Base-by-base conservation (phyloP, 441 rosid genomes). In the Isatis lusitanica region DNA sequence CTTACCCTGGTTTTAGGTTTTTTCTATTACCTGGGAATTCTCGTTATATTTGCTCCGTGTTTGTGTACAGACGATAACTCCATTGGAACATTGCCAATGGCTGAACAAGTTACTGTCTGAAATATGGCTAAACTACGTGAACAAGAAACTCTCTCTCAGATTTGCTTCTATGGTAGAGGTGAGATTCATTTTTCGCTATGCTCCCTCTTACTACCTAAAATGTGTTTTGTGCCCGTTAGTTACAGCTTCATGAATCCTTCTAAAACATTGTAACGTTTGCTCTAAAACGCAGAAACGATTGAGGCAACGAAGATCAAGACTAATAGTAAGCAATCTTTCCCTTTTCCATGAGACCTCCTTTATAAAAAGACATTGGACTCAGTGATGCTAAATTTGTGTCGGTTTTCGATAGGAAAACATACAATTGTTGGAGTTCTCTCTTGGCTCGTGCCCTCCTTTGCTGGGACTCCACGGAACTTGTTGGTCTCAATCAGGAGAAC, bases 41-140 rank as follows among this genome's bases (percentile, higher is more conserved):
- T 61, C 6, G 7, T 62, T 36, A 13, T n/a, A 12, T 57, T 46
- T 17, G 59, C 52, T 66, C 5, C 15, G 7, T 60, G 43, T 44
- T 64, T 71, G 73, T 53, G 13, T 78, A 18, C 88, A 95, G 99
- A 87, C 94, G 55, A 70, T 64, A 71, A 95, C 99, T 50, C 97
- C 99, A 46, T 66, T 88, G 85, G 99, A 95, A 78, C 98, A 90
- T 68, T 91, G 97, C 62, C 97, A 92, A 81, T 92, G 99, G 98
- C 79, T 92, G 70, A 95, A 92, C 84, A 95, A 91, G 80, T 84
- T 95, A 55, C 79, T 92, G 63, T 75, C 85, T 75, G 99, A 92
- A 83, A 75, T 95, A 71, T 95, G 99, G 99, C 79, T 83, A 21
- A 78, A 81, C 82, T 81, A n/a, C 74, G 47, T 95, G 56, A 86